phyloP scores from a whole-genome alignment of 2,329 filamentous ascomycete genomes.

The Ilyonectria mors-panacis region DNA sequence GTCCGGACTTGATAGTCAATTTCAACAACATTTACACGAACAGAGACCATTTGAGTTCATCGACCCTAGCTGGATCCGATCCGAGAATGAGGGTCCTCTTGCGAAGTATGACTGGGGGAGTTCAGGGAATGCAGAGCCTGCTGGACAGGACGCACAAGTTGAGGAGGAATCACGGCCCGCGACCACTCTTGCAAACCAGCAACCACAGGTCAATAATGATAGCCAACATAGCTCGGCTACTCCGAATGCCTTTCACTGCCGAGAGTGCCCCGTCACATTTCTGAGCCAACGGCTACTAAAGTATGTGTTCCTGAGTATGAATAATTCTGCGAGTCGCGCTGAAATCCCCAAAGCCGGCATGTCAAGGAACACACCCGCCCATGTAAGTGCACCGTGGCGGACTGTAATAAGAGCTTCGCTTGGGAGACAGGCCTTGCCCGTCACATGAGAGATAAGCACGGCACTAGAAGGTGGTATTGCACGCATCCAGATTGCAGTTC shows the following conservation, averaged over 20 bases:
- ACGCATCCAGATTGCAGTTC: neutral
- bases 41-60: neutral
- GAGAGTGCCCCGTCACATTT: neutral
- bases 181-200: neutral
- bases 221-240: neutral
- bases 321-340: neutral
- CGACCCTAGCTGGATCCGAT: neutral
- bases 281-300: neutral
- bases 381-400: neutral
- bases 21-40: neutral
- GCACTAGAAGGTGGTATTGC: neutral
- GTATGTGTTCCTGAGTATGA: neutral
- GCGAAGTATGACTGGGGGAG: constrained; percentile 2
- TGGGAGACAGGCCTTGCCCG: neutral
- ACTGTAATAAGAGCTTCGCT: neutral
- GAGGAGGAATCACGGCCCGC: constrained; percentile 10
- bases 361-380: neutral
- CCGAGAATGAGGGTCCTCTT: constrained; percentile 20
- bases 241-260: neutral
- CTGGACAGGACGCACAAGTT: constrained; percentile 20
- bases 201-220: neutral
- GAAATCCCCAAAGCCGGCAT: neutral
- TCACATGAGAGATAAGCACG: neutral
- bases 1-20: neutral
- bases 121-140: constrained; percentile 6